phyloP scores from a whole-genome alignment of 2,329 filamentous ascomycete species.

The Ophiocordyceps camponoti-saundersi region DNA sequence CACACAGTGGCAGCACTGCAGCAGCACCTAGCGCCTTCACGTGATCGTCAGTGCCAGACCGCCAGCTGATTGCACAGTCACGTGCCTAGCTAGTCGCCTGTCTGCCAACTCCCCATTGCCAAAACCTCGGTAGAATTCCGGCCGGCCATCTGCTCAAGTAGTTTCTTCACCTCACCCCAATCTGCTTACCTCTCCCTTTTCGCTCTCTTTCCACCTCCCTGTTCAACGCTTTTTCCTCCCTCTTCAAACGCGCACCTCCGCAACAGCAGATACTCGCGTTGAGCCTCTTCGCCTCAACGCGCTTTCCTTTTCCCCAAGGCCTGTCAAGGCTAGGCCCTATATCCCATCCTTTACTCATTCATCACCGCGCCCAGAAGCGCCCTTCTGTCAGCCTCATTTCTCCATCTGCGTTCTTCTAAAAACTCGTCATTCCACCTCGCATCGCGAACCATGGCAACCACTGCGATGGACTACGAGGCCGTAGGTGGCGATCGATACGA shows the following conservation, averaged over 20 bases:
- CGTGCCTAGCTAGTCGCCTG: neutral
- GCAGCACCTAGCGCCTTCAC: neutral
- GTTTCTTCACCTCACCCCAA: neutral
- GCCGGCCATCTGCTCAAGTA: neutral
- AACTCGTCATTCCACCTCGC: neutral
- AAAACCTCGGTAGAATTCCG: neutral
- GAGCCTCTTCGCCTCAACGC: neutral
- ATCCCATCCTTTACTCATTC: neutral
- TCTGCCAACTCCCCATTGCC: no score
- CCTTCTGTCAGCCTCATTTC: neutral
- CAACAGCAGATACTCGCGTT: neutral
- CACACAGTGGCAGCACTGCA: no score
- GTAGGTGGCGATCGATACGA: constrained; percentile 51
- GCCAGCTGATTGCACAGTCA: no score
- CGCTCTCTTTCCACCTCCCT: constrained; percentile 1
- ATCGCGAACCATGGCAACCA: constrained; percentile 35
- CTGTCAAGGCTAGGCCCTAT: neutral
- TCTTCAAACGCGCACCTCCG: neutral
- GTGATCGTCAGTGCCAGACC: no score
- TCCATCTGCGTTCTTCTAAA: neutral
- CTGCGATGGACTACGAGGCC: constrained; percentile 55
- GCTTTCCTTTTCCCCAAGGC: constrained; percentile 1
- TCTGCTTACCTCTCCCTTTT: neutral
- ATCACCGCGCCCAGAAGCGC: neutral
- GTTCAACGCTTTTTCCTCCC: neutral